Evolutionary conservation across 2,329 filamentous ascomycete genomes (phyloP).

Genomic region (Nannizziopsis barbatae): DNA sequence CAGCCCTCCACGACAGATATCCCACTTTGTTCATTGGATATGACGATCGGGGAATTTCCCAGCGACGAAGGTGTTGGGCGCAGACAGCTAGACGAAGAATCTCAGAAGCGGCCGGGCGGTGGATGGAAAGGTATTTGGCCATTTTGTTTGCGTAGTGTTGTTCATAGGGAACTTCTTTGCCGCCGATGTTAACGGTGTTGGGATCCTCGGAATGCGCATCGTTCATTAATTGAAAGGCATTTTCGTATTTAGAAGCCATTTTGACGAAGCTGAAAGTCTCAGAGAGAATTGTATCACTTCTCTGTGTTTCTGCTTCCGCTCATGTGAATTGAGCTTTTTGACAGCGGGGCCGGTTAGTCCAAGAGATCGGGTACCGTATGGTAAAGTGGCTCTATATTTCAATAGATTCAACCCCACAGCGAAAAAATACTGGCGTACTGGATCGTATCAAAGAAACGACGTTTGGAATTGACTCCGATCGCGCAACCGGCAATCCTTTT

Average conservation of each 20-base stretch:
- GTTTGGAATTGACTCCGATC: slow-evolving; percentile 4
- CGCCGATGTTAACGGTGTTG: slow-evolving; percentile 40
- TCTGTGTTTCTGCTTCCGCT: not conserved
- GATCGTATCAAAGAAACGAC: not conserved
- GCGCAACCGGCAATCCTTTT: not conserved
- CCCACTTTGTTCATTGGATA: slow-evolving; percentile 66
- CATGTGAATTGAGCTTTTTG: not conserved
- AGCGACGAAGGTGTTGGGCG: slow-evolving; percentile 75
- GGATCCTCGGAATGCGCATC: slow-evolving; percentile 60
- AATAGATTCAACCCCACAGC: not conserved
- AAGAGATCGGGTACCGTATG: slow-evolving; percentile 2
- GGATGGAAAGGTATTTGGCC: slow-evolving; percentile 57
- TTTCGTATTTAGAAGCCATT: slow-evolving; percentile 27
- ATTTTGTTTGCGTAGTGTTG: slow-evolving; percentile 72
- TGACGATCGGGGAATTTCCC: slow-evolving; percentile 64
- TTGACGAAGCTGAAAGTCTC: not conserved
- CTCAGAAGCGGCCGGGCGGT: slow-evolving; percentile 52
- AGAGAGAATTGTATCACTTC: too few relatives aligned
- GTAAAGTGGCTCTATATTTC: not conserved
- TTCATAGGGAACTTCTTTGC: slow-evolving; percentile 54
- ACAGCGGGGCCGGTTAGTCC: not conserved
- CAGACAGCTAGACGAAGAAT: slow-evolving; percentile 63
- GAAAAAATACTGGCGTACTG: not conserved
- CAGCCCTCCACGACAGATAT: slow-evolving; percentile 69
- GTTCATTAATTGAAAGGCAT: slow-evolving; percentile 59